Conservation (phyloP, 2,329 filamentous ascomycete species). For the Sphaceloma murrayae region DNA sequence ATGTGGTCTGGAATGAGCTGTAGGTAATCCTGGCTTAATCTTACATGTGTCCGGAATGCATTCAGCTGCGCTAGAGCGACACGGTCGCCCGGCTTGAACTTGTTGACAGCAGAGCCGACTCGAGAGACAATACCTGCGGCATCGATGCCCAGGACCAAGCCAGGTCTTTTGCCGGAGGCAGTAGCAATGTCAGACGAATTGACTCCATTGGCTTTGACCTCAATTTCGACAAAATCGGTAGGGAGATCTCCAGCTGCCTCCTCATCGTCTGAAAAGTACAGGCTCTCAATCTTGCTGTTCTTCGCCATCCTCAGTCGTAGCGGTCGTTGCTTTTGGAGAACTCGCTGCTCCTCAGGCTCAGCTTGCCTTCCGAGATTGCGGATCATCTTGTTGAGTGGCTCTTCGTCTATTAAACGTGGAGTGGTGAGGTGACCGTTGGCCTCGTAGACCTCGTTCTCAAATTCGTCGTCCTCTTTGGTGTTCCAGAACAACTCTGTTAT, state of each 20-base stretch:
- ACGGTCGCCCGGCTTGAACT: conserved; percentile 18
- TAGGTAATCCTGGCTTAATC: conserved; percentile 4
- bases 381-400: no score
- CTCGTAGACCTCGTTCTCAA: no score
- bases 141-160: conserved; percentile 16
- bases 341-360: no score
- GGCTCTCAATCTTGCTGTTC: conserved; percentile 14
- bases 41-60: conserved; percentile 17
- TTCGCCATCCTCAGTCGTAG: no score
- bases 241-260: conserved; percentile 6
- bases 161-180: conserved; percentile 16
- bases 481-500: no score
- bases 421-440: no score
- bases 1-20: conserved; percentile 20
- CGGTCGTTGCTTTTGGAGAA: no score
- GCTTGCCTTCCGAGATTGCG: no score
- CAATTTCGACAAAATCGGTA: conserved; percentile 19
- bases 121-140: conserved; percentile 11
- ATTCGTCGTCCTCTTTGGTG: no score
- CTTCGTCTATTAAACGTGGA: no score
- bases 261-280: conserved; percentile 14
- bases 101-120: conserved; percentile 4
- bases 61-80: conserved; percentile 17
- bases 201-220: conserved; percentile 19
- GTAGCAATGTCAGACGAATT: conserved; percentile 21